phyloP scores from a whole-genome alignment of 805 yeast genomes.

The Starmerella vitae region DNA sequence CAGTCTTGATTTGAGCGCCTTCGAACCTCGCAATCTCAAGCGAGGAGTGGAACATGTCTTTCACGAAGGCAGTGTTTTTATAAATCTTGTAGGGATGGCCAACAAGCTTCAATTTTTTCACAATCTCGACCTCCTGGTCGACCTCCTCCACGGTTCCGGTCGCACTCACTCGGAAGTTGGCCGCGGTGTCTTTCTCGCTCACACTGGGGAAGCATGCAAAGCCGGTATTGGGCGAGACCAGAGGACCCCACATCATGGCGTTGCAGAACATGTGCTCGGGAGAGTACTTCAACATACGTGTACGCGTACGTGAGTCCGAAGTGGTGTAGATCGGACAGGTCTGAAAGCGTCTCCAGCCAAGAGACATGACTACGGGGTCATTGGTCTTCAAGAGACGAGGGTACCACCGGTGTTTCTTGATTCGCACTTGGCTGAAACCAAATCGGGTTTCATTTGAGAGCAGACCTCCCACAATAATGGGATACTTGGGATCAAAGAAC shows the following conservation, averaged over 20 bases:
- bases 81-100: constrained; percentile 90
- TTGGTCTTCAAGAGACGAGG: constrained; percentile 87
- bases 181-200: constrained; percentile 69
- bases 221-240: constrained; percentile 94
- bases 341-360: constrained; percentile 98
- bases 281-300: constrained; percentile 93
- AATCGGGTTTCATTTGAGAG: constrained; percentile 82
- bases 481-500: constrained; percentile 71
- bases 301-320: constrained; percentile 92
- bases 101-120: constrained; percentile 85
- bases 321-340: constrained; percentile 93
- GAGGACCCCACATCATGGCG: constrained; percentile 92
- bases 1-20: constrained; percentile 94
- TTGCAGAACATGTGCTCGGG: constrained; percentile 96
- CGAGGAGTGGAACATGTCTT: constrained; percentile 86
- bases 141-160: constrained; percentile 94
- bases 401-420: constrained; percentile 98
- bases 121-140: constrained; percentile 78
- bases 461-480: constrained; percentile 81
- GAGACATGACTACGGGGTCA: constrained; percentile 83
- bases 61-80: constrained; percentile 92
- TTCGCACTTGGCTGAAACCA: constrained; percentile 83
- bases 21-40: constrained; percentile 95
- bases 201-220: constrained; percentile 90
- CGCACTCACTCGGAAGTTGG: constrained; percentile 87